Evolutionary conservation across 1,284 basidiomycete species (phyloP), one percentile per base, ranked within the genome.

Genomic region (Pseudozyma flocculosa): DNA sequence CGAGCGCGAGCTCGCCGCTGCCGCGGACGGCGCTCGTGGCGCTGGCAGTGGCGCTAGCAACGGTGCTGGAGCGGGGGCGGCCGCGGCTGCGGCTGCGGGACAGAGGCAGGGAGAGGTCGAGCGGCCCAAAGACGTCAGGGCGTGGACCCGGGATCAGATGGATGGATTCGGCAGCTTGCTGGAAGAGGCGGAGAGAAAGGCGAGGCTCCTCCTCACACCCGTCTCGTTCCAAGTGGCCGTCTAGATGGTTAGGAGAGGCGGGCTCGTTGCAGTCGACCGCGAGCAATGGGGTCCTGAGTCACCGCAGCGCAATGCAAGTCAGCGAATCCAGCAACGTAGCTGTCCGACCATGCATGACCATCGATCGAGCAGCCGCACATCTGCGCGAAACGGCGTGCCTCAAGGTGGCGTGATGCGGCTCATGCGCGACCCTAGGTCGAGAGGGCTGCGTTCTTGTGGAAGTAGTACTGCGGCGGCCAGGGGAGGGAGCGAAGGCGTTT

Each of bases 111-210:
- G 34, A 26, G 36, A n/a, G n/a, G n/a, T n/a, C n/a, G n/a, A 22
- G 37, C 23, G 23, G 40, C 34, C 9, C 13, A 32, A 47, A 8
- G 41, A 54, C 39, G 47, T 58, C 18, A 46, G 36, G 24, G 37
- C 13, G 40, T 66, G 63, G 66, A 54, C 48, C 2, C 14, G 41
- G 24, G 39, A 47, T 13, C 55, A 67, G 34, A n/a, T 64, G 13
- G 48, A 51, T 15, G 45, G 48, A 38, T 63, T 59, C 21, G 11
- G 30, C 13, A 47, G 30, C 8, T n/a, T 41, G 14, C 40, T 65
- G 4, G 45, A 57, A 19, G 40, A 52, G 3, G 59, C 48, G 4
- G 44, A 68, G 40, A 37, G 18, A 2, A 32, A 32, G 8, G 51
- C 50, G 30, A 45, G 38, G 42, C 21, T 39, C 11, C 38, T 67